Conservation (phyloP, 148 eudicot genomes). For the Rhododendron griersonianum region DNA sequence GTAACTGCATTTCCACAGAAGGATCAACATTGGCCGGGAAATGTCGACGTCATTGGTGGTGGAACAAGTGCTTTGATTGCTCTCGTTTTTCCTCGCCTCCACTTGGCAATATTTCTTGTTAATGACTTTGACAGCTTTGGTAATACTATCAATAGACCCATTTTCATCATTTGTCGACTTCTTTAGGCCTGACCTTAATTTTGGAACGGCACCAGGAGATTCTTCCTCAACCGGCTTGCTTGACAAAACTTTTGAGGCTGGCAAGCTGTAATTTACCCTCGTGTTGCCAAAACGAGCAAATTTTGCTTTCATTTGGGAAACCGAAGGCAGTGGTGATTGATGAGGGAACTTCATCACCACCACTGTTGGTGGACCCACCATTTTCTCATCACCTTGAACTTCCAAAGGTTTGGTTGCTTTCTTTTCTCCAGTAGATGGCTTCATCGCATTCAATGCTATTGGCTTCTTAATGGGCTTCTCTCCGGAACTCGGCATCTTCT, state of each 20-base stretch:
- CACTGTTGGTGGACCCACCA: neutral
- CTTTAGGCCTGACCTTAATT: neutral
- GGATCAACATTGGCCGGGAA: neutral
- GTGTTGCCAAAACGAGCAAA: neutral
- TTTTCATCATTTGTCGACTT: neutral
- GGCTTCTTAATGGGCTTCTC: neutral
- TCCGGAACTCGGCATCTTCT: neutral
- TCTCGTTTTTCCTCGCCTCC: neutral
- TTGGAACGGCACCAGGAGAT: neutral
- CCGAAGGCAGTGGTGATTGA: neutral
- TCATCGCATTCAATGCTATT: neutral
- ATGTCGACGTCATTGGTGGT: neutral
- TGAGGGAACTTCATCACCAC: neutral
- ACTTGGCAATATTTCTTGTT: neutral
- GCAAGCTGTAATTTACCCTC: neutral
- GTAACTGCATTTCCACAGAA: neutral
- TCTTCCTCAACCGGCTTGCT: neutral
- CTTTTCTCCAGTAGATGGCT: neutral
- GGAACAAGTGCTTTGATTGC: neutral
- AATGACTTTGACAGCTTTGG: neutral
- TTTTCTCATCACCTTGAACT: neutral
- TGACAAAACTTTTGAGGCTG: neutral
- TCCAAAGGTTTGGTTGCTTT: neutral
- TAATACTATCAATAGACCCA: neutral
- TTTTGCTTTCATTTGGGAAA: neutral